A percentile compares a stretch with the other conserved stretches of the same genome.
These are phyloP conservation scores for Sesbania bispinosa DNA, from an alignment of 306 rosid species.

Conservation along the genomic window DNA sequence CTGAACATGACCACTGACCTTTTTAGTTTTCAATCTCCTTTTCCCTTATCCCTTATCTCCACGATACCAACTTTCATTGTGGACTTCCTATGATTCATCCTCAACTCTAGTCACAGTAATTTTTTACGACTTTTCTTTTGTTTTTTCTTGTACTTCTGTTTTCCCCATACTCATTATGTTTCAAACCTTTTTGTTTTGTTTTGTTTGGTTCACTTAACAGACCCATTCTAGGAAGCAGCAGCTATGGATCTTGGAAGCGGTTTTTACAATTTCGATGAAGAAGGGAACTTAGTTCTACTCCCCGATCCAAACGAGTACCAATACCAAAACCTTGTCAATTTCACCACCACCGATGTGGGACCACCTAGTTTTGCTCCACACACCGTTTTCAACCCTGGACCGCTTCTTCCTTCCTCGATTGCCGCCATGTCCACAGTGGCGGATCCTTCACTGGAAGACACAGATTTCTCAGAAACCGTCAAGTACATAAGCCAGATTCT, in stretches of 20 bases:
- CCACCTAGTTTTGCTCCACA: constrained; percentile 4
- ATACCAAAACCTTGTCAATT: background rate
- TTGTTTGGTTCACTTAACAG: no score
- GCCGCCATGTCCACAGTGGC: background rate
- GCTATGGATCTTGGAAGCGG: constrained; percentile 26
- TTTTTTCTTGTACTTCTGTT: background rate
- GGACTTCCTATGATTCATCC: no score
- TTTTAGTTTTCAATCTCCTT: background rate
- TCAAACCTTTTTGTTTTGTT: no score
- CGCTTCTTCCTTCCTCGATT: background rate
- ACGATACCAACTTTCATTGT: background rate
- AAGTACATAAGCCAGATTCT: constrained; percentile 52
- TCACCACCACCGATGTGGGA: background rate
- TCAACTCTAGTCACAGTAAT: background rate
- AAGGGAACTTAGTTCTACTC: background rate
- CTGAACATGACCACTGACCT: background rate
- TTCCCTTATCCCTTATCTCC: no score
- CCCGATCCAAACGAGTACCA: background rate
- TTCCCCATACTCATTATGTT: background rate
- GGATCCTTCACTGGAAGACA: constrained; percentile 31
- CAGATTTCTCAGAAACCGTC: constrained; percentile 37
- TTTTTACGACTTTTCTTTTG: no score
- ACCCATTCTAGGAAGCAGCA: background rate
- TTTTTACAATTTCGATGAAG: background rate
- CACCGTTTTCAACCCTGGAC: background rate